These are phyloP conservation scores for Cladochytrium replicatum DNA, from an alignment of 192 early-diverging fungal genomes.

Conservation along the genomic window DNA sequence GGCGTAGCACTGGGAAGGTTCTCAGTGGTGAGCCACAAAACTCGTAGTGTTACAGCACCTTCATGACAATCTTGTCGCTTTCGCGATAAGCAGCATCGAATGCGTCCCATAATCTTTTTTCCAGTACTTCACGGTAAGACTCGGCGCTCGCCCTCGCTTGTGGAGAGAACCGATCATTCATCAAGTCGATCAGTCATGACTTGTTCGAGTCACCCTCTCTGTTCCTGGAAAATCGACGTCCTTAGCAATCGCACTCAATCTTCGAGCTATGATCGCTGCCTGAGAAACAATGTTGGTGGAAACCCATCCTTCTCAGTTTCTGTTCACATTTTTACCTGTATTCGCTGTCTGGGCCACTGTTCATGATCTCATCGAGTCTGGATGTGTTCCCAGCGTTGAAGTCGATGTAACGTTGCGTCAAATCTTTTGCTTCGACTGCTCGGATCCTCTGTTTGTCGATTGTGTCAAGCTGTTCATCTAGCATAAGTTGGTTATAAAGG, in stretches of 20 bases:
- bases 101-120: conserved; percentile 72
- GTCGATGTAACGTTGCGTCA: conserved; percentile 88
- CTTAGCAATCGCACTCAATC: conserved; percentile 76
- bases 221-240: conserved; percentile 64
- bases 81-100: conserved; percentile 84
- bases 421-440: conserved; percentile 77
- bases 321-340: too few species aligned
- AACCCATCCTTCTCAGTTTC: too few species aligned
- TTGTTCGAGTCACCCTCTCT: too few species aligned
- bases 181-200: too few species aligned
- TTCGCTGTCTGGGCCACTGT: conserved; percentile 73
- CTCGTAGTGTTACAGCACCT: conserved; percentile 29
- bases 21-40: conserved; percentile 3
- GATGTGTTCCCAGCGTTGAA: conserved; percentile 67
- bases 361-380: conserved; percentile 64
- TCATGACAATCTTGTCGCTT: conserved; percentile 66
- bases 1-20: conserved; percentile 81
- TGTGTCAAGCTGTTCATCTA: conserved; percentile 92
- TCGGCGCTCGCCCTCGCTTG: conserved; percentile 79
- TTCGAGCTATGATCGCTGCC: conserved; percentile 76
- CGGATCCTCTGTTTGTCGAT: conserved; percentile 85
- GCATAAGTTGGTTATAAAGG: not conserved
- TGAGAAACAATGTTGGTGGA: too few species aligned
- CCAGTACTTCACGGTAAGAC: conserved; percentile 84
- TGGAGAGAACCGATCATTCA: too few species aligned